These are phyloP conservation scores for Tuber aestivum DNA, from an alignment of 495 filamentous ascomycete species.

Conservation along the genomic window DNA sequence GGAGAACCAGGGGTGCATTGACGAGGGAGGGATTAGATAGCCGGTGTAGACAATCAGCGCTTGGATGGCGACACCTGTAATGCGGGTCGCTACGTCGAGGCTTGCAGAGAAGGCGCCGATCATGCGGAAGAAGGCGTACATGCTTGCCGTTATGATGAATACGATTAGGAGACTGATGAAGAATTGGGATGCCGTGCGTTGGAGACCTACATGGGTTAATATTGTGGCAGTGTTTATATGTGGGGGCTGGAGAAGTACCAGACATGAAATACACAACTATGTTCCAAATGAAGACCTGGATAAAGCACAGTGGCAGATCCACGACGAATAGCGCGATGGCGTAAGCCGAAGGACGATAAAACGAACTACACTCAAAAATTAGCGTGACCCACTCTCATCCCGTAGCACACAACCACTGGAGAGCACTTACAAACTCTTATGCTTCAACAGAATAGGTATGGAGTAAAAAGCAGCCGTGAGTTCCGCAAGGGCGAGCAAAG, in stretches of 20 bases:
- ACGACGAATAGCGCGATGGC: conserved; percentile 70
- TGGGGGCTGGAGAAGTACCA: conserved; percentile 11
- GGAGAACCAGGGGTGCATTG: conserved; percentile 75
- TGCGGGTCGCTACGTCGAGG: conserved; percentile 59
- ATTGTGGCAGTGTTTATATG: conserved; percentile 24
- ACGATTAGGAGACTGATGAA: conserved; percentile 66
- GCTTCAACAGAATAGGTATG: conserved; percentile 71
- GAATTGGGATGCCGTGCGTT: conserved; percentile 67
- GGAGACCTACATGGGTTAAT: conserved; percentile 47
- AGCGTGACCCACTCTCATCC: background rate
- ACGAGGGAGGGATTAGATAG: conserved; percentile 63
- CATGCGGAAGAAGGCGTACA: conserved; percentile 73
- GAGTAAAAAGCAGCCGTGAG: conserved; percentile 64
- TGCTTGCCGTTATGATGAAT: conserved; percentile 63
- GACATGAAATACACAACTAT: conserved; percentile 75
- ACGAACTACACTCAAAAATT: conserved; percentile 47
- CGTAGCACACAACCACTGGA: no score
- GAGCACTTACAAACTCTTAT: conserved; percentile 58
- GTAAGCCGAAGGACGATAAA: conserved; percentile 75
- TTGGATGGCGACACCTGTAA: conserved; percentile 60
- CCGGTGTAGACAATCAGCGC: conserved; percentile 67
- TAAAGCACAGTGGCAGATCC: conserved; percentile 65
- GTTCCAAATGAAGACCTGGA: conserved; percentile 66
- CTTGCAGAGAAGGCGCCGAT: conserved; percentile 60
- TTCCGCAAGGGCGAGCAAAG: conserved; percentile 70